A percentile compares a stretch with the other conserved stretches of the same genome.
Evolutionary conservation across 306 rosid species (phyloP).

Genomic region (Elaeagnus macrophylla): DNA sequence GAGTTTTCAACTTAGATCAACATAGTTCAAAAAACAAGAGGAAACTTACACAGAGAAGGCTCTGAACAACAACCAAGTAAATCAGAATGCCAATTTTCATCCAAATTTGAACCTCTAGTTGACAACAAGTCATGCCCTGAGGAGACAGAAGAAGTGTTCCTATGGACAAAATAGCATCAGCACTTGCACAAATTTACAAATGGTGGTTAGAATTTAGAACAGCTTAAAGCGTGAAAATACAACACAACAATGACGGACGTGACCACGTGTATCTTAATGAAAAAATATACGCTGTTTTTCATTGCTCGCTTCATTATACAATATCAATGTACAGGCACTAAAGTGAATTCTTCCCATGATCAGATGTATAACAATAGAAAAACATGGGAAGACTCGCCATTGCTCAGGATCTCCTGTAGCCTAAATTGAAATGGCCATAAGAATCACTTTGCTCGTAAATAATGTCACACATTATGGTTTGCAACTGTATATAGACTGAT

Average conservation of each 20-base stretch:
- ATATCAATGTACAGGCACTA: no score
- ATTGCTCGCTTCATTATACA: no score
- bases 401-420: no score
- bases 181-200: neutral
- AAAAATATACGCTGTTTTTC: no score
- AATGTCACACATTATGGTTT: neutral
- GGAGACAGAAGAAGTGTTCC: conserved; percentile 49
- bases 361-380: no score
- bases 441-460: conserved; percentile 1
- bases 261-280: no score
- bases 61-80: conserved; percentile 93
- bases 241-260: no score
- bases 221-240: neutral
- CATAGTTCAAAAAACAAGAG: conserved; percentile 14
- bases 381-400: no score
- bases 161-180: conserved; percentile 19
- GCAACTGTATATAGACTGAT: neutral
- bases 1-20: conserved; percentile 6
- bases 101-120: conserved; percentile 47
- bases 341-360: no score
- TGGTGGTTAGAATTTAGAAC: neutral
- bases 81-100: conserved; percentile 86
- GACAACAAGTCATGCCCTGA: conserved; percentile 56
- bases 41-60: conserved; percentile 72
- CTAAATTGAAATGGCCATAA: conserved; percentile 6